phyloP scores from a whole-genome alignment of 305 asterid genomes.

The Plantago coronopus region DNA sequence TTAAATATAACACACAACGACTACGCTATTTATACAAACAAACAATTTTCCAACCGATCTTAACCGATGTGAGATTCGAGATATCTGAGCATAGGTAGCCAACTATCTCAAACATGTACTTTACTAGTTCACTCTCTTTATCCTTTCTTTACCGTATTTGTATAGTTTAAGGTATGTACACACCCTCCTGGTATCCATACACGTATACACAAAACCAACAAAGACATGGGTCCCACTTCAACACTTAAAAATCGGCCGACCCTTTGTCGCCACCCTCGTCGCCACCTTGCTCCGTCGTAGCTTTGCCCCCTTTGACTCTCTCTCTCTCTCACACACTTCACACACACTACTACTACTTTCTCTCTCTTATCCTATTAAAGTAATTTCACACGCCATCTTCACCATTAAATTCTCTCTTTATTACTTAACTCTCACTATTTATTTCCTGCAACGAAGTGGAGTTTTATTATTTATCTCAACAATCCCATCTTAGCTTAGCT shows the following conservation, averaged over 20 bases:
- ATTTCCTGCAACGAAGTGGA: too few relatives aligned
- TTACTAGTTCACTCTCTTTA: too few relatives aligned
- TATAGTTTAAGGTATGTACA: too few relatives aligned
- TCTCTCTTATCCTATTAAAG: conserved; percentile 26
- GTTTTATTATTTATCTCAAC: conserved; percentile 18
- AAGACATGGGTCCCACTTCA: conserved; percentile 36
- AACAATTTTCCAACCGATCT: too few relatives aligned
- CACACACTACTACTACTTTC: conserved; percentile 7
- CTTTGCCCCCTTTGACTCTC: conserved; percentile 31
- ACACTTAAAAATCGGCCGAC: conserved; percentile 57
- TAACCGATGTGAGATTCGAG: too few relatives aligned
- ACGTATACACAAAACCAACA: neutral
- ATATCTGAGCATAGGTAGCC: too few relatives aligned
- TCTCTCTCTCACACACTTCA: conserved; percentile 9
- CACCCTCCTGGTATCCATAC: too few relatives aligned
- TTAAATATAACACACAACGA: too few relatives aligned
- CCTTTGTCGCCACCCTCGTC: conserved; percentile 71
- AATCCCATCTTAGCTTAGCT: conserved; percentile 28
- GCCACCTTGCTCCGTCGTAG: conserved; percentile 42
- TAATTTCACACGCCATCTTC: conserved; percentile 35
- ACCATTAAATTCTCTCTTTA: conserved; percentile 11
- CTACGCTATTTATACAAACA: too few relatives aligned
- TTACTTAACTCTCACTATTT: conserved; percentile 1
- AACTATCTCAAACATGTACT: too few relatives aligned
- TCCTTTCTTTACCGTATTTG: too few relatives aligned